These are phyloP conservation scores for Leptographium wingfieldii DNA, from an alignment of 2,329 filamentous ascomycete species.

Conservation along the genomic window DNA sequence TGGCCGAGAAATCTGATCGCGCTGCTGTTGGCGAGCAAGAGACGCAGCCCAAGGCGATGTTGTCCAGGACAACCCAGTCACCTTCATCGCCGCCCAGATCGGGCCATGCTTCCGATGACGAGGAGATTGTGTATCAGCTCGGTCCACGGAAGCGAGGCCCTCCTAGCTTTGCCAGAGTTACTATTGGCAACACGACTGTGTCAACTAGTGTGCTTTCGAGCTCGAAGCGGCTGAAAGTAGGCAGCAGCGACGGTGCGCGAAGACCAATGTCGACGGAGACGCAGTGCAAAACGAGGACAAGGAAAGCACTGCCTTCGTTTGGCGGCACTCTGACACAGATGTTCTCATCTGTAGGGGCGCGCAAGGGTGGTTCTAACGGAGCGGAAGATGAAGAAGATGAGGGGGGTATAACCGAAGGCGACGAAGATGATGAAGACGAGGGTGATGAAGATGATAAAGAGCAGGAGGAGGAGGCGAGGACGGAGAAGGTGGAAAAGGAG, in stretches of 20 bases:
- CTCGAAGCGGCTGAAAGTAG: constrained; percentile 31
- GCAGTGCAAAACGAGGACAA: constrained; percentile 10
- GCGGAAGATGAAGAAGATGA: constrained; percentile 10
- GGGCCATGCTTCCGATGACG: not conserved
- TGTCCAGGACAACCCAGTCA: not conserved
- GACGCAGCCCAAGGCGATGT: not conserved
- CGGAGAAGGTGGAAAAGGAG: constrained; percentile 10
- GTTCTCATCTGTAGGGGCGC: constrained; percentile 10
- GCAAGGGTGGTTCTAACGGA: not conserved
- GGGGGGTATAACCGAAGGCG: constrained; percentile 4
- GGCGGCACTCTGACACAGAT: constrained; percentile 13
- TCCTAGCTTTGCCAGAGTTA: constrained; percentile 59
- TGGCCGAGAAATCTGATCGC: not conserved
- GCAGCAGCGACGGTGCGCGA: constrained; percentile 29
- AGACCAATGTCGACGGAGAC: constrained; percentile 33
- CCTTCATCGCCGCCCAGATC: not conserved
- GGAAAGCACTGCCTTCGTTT: constrained; percentile 12
- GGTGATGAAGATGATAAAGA: constrained; percentile 4
- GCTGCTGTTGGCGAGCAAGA: not conserved
- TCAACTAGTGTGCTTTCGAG: constrained; percentile 52
- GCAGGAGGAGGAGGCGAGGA: constrained; percentile 4
- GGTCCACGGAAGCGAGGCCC: constrained; percentile 41
- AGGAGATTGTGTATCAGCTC: not conserved
- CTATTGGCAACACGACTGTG: constrained; percentile 55
- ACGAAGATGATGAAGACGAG: constrained; percentile 4